Base-by-base conservation (phyloP, 179 eudicot genomes). In the Pouteria campechiana region DNA sequence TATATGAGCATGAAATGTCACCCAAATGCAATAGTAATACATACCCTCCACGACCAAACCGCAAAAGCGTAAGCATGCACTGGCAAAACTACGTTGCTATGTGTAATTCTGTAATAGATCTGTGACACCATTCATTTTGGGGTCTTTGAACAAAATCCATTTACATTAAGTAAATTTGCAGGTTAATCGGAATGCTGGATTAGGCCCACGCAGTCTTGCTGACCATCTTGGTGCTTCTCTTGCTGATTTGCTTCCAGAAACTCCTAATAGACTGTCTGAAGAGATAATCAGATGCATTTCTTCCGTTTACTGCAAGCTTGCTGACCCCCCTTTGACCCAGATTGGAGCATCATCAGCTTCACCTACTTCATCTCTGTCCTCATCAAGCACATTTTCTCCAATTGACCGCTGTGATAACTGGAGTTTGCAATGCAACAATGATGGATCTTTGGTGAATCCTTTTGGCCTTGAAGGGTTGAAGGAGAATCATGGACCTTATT, bases 211-310 rank as follows among this genome's bases (percentile, higher is more conserved):
- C 25, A 74, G 70, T 57, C 73, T 74, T 29, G 76, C 69, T 2
- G 67, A 74, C 41, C 73, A 74, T 52, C 63, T 74, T 36, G 64
- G 63, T 19, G 41, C 56, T 45, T 58, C 73, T 50, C 25, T 44
- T 36, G 40, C 52, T 24, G 63, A 65, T 40, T 17, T 60, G 15
- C 55, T 49, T 41, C 29, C 27, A 16, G 27, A 17, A 30, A 36
- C 46, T 57, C 76, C 81, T 2, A 68, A 66, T 41, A 55, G 56
- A 30, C 71, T 74, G 38, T 74, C 81, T 17, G 74, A 70, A 53
- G 70, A 66, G 17, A 67, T 74, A 21, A 25, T 74, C 44, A 65
- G 65, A 60, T 70, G 76, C 37, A 70, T 74, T 19, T 58, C 73
- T 29, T 48, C 57, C 4, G 66, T 74, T 22, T 74, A 70, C 49